Conservation (phyloP, 2,329 filamentous ascomycete genomes). For the Penicillium fuscoglaucum region DNA sequence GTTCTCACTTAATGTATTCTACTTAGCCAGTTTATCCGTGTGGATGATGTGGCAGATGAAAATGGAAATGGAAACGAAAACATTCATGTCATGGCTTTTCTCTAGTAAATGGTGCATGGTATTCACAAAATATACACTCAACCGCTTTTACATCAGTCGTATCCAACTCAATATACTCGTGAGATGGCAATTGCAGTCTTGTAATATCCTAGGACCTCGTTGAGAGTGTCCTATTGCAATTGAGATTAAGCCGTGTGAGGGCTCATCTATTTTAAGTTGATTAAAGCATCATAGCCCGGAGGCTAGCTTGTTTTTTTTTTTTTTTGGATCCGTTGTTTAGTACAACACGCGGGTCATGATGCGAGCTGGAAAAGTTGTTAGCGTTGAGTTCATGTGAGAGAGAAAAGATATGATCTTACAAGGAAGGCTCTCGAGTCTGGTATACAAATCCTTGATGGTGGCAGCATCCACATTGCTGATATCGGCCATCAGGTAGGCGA, state of each 20-base stretch:
- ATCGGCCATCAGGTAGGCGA: constrained; percentile 97
- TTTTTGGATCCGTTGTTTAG: constrained; percentile 24
- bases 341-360: constrained; percentile 50
- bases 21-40: constrained; percentile 8
- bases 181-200: constrained; percentile 1
- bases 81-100: constrained; percentile 15
- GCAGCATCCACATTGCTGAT: constrained; percentile 79
- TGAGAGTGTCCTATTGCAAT: constrained; percentile 18
- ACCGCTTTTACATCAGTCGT: constrained; percentile 4
- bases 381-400: background rate
- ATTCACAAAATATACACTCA: constrained; percentile 14
- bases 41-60: constrained; percentile 1
- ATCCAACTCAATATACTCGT: constrained; percentile 1
- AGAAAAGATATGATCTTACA: constrained; percentile 57
- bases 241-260: constrained; percentile 5
- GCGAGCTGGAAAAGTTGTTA: constrained; percentile 36
- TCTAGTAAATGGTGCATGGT: constrained; percentile 8
- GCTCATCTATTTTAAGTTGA: constrained; percentile 23
- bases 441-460: constrained; percentile 83
- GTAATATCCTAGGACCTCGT: constrained; percentile 16
- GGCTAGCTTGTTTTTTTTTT: constrained; percentile 3
- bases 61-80: constrained; percentile 7
- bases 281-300: constrained; percentile 16
- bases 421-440: constrained; percentile 75
- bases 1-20: background rate